Evolutionary conservation across 176 grass and related monocot species (phyloP).

Genomic region (Zoysia japonica): DNA sequence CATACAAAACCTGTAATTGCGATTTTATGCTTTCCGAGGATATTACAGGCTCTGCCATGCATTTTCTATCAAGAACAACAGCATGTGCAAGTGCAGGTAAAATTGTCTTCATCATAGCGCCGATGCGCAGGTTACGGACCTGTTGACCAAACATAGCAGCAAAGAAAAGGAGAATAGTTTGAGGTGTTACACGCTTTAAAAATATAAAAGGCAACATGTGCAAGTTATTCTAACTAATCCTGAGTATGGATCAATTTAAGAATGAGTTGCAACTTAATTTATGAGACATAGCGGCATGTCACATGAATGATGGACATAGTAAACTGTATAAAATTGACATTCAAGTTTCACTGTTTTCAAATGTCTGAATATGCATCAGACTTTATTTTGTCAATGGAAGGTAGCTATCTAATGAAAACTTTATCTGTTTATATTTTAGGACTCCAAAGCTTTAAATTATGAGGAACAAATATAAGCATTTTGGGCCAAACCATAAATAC

Average conservation of each 20-base stretch:
- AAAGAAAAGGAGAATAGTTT: not conserved
- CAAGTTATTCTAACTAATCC: conserved; percentile 26
- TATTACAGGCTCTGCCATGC: conserved; percentile 19
- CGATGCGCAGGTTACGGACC: conserved; percentile 91
- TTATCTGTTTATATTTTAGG: not conserved
- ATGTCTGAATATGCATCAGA: conserved; percentile 9
- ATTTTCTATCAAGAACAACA: conserved; percentile 65
- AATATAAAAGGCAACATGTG: conserved; percentile 19
- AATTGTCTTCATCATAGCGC: conserved; percentile 97
- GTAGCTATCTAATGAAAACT: conserved; percentile 15
- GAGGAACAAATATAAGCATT: conserved; percentile 32
- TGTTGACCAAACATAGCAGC: conserved; percentile 36
- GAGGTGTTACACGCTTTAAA: not conserved
- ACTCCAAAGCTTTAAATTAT: conserved; percentile 7
- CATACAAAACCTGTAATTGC: conserved; percentile 73
- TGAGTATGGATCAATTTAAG: conserved; percentile 12
- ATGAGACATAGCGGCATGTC: conserved; percentile 25
- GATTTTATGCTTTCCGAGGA: conserved; percentile 61
- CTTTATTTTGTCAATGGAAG: conserved; percentile 17
- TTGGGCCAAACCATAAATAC: conserved; percentile 43
- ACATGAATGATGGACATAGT: conserved; percentile 9
- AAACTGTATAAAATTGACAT: conserved; percentile 23
- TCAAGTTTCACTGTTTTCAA: not conserved
- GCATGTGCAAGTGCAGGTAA: conserved; percentile 89
- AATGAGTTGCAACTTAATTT: not conserved